phyloP scores from a whole-genome alignment of 371 early-diverging fungal genomes.

The Lichtheimia hyalospora region DNA sequence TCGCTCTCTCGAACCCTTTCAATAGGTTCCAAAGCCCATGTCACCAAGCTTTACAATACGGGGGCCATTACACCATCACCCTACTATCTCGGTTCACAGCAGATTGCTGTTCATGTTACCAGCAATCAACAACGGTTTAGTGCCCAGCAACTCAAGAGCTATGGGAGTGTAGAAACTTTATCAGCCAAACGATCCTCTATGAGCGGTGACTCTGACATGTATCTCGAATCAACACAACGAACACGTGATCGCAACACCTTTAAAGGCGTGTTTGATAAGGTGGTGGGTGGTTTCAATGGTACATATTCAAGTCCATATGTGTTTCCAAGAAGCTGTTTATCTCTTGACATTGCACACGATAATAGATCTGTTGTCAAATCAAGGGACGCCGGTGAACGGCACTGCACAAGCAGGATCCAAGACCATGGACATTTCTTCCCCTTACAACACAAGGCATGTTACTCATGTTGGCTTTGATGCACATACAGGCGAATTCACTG shows the following conservation, averaged over 20 bases:
- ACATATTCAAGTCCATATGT: no score
- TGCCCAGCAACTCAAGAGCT: constrained; percentile 9
- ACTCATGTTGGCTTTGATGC: constrained; percentile 93
- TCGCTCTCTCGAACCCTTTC: constrained; percentile 23
- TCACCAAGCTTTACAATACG: constrained; percentile 29
- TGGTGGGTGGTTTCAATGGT: constrained; percentile 50
- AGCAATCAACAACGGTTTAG: background rate
- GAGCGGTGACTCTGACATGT: background rate
- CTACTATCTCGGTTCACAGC: constrained; percentile 4
- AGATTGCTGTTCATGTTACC: constrained; percentile 6
- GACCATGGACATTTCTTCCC: constrained; percentile 76
- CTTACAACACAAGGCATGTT: constrained; percentile 94
- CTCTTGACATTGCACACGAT: no score
- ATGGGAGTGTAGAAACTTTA: constrained; percentile 2
- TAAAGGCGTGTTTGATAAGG: constrained; percentile 63
- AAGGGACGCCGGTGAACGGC: background rate
- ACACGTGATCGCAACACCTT: constrained; percentile 39
- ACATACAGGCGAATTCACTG: constrained; percentile 90
- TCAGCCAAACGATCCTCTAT: background rate
- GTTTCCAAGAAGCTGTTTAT: no score
- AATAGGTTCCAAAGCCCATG: constrained; percentile 17
- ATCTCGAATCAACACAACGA: constrained; percentile 11
- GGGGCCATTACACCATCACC: constrained; percentile 13
- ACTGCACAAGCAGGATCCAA: background rate
- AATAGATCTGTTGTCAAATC: constrained; percentile 5